These are phyloP conservation scores for Metarhizium brunneum DNA, from an alignment of 2,329 filamentous ascomycete genomes.

Conservation along the genomic window DNA sequence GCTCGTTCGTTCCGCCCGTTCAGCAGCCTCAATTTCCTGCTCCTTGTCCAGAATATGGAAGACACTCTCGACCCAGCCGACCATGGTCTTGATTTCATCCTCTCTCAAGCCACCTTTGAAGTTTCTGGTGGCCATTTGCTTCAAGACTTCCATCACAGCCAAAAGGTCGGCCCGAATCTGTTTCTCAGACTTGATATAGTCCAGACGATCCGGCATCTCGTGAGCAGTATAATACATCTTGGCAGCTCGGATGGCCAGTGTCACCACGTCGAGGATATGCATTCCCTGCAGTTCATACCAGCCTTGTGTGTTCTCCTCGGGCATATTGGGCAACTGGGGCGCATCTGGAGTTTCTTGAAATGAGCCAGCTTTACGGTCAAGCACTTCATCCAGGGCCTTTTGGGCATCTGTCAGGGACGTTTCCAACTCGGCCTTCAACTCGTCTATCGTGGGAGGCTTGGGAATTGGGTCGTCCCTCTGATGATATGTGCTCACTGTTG, in stretches of 20 bases:
- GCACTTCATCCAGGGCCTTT: slow-evolving; percentile 55
- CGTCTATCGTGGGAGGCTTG: slow-evolving; percentile 72
- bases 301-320: slow-evolving; percentile 44
- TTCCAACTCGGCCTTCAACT: slow-evolving; percentile 61
- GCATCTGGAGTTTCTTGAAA: slow-evolving; percentile 18
- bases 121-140: slow-evolving; percentile 79
- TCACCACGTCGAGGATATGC: slow-evolving; percentile 86
- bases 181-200: slow-evolving; percentile 80
- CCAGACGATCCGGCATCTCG: slow-evolving; percentile 74
- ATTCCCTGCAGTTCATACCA: slow-evolving; percentile 87
- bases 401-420: slow-evolving; percentile 60
- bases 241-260: slow-evolving; percentile 87
- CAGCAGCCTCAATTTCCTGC: slow-evolving; percentile 64
- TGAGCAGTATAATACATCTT: slow-evolving; percentile 96
- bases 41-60: slow-evolving; percentile 69
- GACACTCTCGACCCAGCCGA: slow-evolving; percentile 71
- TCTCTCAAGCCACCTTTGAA: slow-evolving; percentile 75
- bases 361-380: slow-evolving; percentile 24
- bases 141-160: slow-evolving; percentile 80
- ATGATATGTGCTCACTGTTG: slow-evolving; percentile 92
- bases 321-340: slow-evolving; percentile 27
- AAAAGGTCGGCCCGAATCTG: slow-evolving; percentile 77
- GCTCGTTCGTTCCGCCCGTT: slow-evolving; percentile 57
- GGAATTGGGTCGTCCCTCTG: slow-evolving; percentile 72
- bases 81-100: slow-evolving; percentile 68